Base-by-base conservation (phyloP, 2,329 filamentous ascomycete species). In the Aspergillus versicolor region DNA sequence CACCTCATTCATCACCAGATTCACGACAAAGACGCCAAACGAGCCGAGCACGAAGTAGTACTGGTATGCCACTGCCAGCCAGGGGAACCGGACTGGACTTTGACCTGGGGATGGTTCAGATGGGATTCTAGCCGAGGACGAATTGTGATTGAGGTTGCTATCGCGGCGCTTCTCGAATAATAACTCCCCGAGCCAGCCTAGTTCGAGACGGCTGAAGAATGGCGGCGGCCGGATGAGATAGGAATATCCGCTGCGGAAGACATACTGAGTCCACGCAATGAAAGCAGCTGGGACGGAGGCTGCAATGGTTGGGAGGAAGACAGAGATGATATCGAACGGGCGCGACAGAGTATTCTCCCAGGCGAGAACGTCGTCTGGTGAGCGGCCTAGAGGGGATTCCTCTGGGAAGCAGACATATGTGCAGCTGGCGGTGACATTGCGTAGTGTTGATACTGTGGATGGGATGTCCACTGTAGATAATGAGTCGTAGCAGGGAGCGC, bases 1-100 rank as follows among this genome's bases (percentile, higher is more conserved):
- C 15, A 54, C 42, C 27, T 48, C 44, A 12, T 54, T 54, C 44
- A 54, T 15, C 6, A 46, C 45, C 22, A 54, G 9, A 17, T 54
- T 54, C 11, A 48, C 44, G 3, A 48, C 22, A 12, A 54, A 54
- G 5, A 27, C 52, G 3, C 44, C 52, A 13, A 41, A 54, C 2
- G 45, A 42, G 9, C 43, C 52, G 3, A 54, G 32, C 22, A 49
- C 27, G 15, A 46, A 24, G 22, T 48, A 54, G 32, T 40, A 54
- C 44, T 34, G 52, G 22, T 42, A 54, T 8, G 27, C 44, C 4
- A 22, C 4, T 4, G 38, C 21, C 7, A 54, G 15, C 15, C 43
- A 5, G 17, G 34, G n/a, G 15, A 12, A 42, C 8, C 40, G 17
- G 3, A 42, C 40, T 2, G 21, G 1, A 3, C 21, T 3, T 4